Evolutionary conservation across 2,329 filamentous ascomycete genomes (phyloP), one percentile per base, ranked within the genome.

Genomic region (Trichoderma gracile): DNA sequence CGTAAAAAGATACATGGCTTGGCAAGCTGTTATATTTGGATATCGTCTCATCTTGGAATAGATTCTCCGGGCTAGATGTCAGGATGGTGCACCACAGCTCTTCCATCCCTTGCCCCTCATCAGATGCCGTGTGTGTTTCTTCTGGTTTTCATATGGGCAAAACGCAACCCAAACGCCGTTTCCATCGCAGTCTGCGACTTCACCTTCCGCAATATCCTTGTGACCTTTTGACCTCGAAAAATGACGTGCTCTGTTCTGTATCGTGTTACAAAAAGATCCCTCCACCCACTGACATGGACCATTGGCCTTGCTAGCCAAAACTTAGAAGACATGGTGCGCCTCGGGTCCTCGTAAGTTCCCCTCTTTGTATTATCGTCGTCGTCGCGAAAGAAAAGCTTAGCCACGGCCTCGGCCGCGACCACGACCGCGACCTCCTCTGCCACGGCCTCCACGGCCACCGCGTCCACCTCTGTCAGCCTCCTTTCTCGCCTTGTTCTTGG

Each of bases 401-500:
- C 63, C 70, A 67, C 76, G 73, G 66, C 77, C 76, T 62, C 78
- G 75, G 9, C 79, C 78, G 21, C 78, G 76, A 33, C 79, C 77
- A 50, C 79, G 76, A 19, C 80, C 79, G 49, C 80, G 74, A 27
- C 64, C 64, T 33, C 64, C 38, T 53, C 84, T 76, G 15, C 84
- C 81, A 56, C 83, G 75, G 38, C 83, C 81, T 65, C 86, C 82
- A 40, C 83, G 78, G 10, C 82, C 82, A 50, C 83, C 83, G 49
- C 82, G 76, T 30, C 76, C 81, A 50, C 86, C 84, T 54, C 88
- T 81, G 65, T 86, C 85, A 38, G 84, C 56, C 81, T 98, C 95
- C 84, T 99, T 99, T 75, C 94, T 87, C 27, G 95, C 94, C 88
- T 99, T 99, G 82, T 99, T 99, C 90, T 98, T 98, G 67, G 95